Evolutionary conservation across 441 rosid species (phyloP).

Genomic region (Eruca vesicaria): DNA sequence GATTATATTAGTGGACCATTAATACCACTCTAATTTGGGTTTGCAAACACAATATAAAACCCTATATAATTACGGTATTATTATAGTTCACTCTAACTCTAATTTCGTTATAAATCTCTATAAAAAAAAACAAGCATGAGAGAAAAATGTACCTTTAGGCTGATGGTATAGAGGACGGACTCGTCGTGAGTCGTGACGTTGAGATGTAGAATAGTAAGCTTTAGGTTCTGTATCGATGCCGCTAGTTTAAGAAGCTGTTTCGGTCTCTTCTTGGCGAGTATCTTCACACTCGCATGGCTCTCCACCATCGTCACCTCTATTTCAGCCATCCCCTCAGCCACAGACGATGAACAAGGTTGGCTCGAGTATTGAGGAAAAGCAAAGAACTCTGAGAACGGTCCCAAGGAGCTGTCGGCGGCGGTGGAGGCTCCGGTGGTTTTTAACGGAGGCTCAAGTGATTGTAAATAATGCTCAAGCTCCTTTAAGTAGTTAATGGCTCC

Average conservation of each 20-base stretch:
- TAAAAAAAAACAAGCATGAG: background rate
- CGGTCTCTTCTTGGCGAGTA: constrained; percentile 52
- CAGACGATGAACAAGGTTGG: constrained; percentile 36
- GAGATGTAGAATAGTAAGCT: constrained; percentile 58
- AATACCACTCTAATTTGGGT: background rate
- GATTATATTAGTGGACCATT: background rate
- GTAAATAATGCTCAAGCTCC: constrained; percentile 61
- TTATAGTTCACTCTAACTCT: background rate
- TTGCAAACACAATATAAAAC: background rate
- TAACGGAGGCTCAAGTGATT: constrained; percentile 52
- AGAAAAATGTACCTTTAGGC: constrained; percentile 50
- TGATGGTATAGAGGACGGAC: constrained; percentile 53
- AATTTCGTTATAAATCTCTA: background rate
- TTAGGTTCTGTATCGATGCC: constrained; percentile 47
- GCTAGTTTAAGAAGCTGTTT: constrained; percentile 58
- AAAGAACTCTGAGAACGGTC: constrained; percentile 55
- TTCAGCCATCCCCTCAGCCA: constrained; percentile 61
- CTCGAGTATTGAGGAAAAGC: constrained; percentile 59
- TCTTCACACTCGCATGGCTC: constrained; percentile 64
- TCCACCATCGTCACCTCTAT: constrained; percentile 70
- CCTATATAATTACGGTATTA: constrained; percentile 11
- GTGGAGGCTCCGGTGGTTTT: constrained; percentile 10
- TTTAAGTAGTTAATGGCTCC: constrained; percentile 68
- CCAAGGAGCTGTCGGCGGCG: background rate
- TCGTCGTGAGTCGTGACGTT: constrained; percentile 54